These are phyloP conservation scores for Marvania coccoides DNA, from an alignment of 139 green algal genomes.

Conservation along the genomic window DNA sequence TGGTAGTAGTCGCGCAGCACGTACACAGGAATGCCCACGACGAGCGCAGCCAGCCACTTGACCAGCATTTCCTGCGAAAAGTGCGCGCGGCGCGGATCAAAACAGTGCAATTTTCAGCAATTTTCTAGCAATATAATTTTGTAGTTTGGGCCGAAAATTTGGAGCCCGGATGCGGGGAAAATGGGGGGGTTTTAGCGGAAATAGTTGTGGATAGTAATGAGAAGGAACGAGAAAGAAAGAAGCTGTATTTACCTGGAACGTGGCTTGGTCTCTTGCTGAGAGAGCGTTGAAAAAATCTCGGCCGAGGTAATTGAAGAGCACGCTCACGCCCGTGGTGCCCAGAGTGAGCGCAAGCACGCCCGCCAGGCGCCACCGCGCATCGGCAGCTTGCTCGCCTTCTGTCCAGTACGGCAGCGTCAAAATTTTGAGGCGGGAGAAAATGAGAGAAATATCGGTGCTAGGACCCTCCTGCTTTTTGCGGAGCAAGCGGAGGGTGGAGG, in stretches of 20 bases:
- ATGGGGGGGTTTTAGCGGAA: too few species aligned
- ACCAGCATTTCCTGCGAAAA: slow-evolving; percentile 77
- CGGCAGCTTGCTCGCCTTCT: slow-evolving; percentile 38
- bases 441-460: slow-evolving; percentile 61
- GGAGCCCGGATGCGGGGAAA: too few species aligned
- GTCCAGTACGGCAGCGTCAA: slow-evolving; percentile 76
- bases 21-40: slow-evolving; percentile 71
- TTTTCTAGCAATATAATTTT: too few species aligned
- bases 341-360: slow-evolving; percentile 86
- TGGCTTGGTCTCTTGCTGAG: slow-evolving; percentile 64
- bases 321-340: slow-evolving; percentile 88
- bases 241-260: too few species aligned
- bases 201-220: too few species aligned
- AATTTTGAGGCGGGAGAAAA: slow-evolving; percentile 50
- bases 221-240: too few species aligned
- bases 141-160: too few species aligned
- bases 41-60: slow-evolving; percentile 55
- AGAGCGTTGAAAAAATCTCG: slow-evolving; percentile 99
- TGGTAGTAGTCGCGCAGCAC: slow-evolving; percentile 68
- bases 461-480: slow-evolving; percentile 45
- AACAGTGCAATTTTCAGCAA: too few species aligned
- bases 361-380: slow-evolving; percentile 63
- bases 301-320: slow-evolving; percentile 96
- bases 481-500: not conserved
- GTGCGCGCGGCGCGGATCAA: too few species aligned